Base-by-base conservation (phyloP, 495 filamentous ascomycete species). In the Xylaria acuta region DNA sequence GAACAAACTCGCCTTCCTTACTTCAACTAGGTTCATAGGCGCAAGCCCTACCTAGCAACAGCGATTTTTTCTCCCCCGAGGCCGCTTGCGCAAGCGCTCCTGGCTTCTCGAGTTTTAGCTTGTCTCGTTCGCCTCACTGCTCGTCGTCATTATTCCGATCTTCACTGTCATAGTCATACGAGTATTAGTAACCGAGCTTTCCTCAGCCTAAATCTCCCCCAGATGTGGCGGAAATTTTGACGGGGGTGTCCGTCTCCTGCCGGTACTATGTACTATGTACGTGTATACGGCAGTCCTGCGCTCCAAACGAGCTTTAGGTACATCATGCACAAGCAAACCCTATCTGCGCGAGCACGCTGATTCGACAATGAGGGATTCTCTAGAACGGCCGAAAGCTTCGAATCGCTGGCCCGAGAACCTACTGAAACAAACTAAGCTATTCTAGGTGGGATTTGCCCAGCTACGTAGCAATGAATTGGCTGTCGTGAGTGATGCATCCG, bases 101-200 rank as follows among this genome's bases (percentile, higher is more conserved):
- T 32, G 43, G 36, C 43, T 53, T 53, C 43, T 65, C 18, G 30
- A 53, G 32, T 22, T 25, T 53, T 64, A 45, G 45, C 49, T 56
- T 40, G 49, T 43, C 49, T 56, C 65, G 65, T 56, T 56, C 65
- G 65, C 65, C 65, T 67, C 65, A 67, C 65, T 67, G 18, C 49
- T 43, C 41, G 40, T 32, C n/a, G 49, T 54, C 49, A 14, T 67
- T 34, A 67, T 43, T 67, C 49, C 12, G 65, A 67, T 67, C 65
- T 54, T 56, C 65, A 43, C 36, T n/a, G 45, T 53, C 41, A 53
- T 67, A 40, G 45, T 53, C 41, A 38, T 67, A 40, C 64, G 43
- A 53, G 45, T 32, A 38, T 51, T 40, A 36, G 18, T 25, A 53
- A 30, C 64, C 30, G 64, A 53, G n/a, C 45, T 30, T 36, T 45